A percentile compares a stretch with the other conserved stretches of the same genome.
Conservation (phyloP, 1,284 basidiomycete genomes). For the Somion occarium region DNA sequence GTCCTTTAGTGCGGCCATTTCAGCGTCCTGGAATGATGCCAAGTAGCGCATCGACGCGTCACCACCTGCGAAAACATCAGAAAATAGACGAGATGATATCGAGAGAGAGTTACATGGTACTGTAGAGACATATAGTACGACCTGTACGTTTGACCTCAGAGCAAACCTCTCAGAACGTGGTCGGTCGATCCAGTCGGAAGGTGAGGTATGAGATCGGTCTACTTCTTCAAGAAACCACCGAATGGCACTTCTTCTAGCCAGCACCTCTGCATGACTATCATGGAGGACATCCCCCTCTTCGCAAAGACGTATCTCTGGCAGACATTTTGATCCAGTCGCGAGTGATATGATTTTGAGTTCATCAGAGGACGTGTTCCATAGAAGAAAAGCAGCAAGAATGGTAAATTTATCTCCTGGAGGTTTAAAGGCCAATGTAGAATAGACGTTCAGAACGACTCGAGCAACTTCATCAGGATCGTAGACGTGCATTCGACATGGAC, state of each 20-base stretch:
- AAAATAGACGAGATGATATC: constrained; percentile 8
- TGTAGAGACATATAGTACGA: constrained; percentile 83
- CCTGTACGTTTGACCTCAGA: constrained; percentile 44
- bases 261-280: constrained; percentile 88
- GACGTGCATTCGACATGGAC: constrained; percentile 15
- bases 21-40: constrained; percentile 63
- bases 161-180: constrained; percentile 35
- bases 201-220: constrained; percentile 23
- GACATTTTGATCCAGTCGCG: constrained; percentile 85
- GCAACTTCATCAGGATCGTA: constrained; percentile 20
- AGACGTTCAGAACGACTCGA: constrained; percentile 36
- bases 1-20: constrained; percentile 66
- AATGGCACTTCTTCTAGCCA: constrained; percentile 75
- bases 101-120: constrained; percentile 69
- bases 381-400: constrained; percentile 54
- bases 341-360: constrained; percentile 57
- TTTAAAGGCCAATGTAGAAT: constrained; percentile 39
- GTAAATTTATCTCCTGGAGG: constrained; percentile 54
- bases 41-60: constrained; percentile 85
- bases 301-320: constrained; percentile 64
- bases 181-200: constrained; percentile 39
- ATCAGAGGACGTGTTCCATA: constrained; percentile 22
- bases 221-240: constrained; percentile 82
- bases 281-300: constrained; percentile 78
- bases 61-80: constrained; percentile 54